These are phyloP conservation scores for Xylariales sp. DNA, from an alignment of 2,329 filamentous ascomycete species.

Conservation along the genomic window DNA sequence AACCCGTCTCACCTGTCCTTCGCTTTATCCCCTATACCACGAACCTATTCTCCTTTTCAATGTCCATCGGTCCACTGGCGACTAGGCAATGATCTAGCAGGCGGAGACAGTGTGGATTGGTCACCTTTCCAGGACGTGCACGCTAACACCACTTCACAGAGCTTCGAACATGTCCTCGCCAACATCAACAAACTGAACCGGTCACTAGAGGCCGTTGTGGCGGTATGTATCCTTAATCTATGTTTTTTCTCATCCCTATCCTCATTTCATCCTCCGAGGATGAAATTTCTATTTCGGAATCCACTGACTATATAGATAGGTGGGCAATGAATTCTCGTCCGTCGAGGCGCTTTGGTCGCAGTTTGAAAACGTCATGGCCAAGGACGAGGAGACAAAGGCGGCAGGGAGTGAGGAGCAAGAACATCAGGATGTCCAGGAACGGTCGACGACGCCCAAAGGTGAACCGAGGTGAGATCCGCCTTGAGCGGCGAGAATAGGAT, in stretches of 20 bases:
- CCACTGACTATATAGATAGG: slow-evolving; percentile 57
- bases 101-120: neutral
- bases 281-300: neutral
- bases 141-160: slow-evolving; percentile 54
- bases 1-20: too few species aligned
- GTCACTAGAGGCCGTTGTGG: slow-evolving; percentile 88
- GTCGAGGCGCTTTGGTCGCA: slow-evolving; percentile 97
- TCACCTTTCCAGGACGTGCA: neutral
- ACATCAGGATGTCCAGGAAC: slow-evolving; percentile 41
- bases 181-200: slow-evolving; percentile 97
- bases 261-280: too few species aligned
- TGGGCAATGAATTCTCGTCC: slow-evolving; percentile 96
- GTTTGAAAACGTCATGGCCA: slow-evolving; percentile 95
- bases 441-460: slow-evolving; percentile 35
- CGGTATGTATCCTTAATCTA: slow-evolving; percentile 64
- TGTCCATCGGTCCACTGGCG: too few species aligned
- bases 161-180: slow-evolving; percentile 89
- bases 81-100: neutral
- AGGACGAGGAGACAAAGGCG: slow-evolving; percentile 60
- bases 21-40: neutral
- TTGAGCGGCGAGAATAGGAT: neutral
- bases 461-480: slow-evolving; percentile 4
- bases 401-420: slow-evolving; percentile 47
- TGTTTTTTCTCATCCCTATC: too few species aligned
- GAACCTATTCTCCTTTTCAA: too few species aligned